phyloP scores from a whole-genome alignment of 257 asterid species.

The Vinca minor region DNA sequence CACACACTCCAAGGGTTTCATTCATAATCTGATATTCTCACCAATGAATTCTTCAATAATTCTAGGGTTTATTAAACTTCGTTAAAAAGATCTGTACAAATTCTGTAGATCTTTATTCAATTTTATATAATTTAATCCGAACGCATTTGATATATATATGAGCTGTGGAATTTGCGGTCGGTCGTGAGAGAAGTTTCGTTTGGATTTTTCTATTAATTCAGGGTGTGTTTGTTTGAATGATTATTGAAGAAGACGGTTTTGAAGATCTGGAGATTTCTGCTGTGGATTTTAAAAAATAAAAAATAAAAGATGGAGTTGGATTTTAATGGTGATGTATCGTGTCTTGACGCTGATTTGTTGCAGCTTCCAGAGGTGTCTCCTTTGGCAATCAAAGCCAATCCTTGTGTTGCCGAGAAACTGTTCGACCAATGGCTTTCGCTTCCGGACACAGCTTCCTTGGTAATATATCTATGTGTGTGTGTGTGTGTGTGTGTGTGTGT shows the following conservation, averaged over 20 bases:
- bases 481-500: no score
- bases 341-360: constrained; percentile 73
- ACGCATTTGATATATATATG: not conserved
- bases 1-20: constrained; percentile 18
- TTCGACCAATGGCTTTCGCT: constrained; percentile 96
- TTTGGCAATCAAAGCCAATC: constrained; percentile 67
- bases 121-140: not conserved
- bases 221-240: constrained; percentile 26
- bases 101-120: constrained; percentile 9
- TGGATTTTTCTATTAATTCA: not conserved
- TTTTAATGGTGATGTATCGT: constrained; percentile 69
- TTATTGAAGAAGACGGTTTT: constrained; percentile 27
- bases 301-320: constrained; percentile 62
- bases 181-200: constrained; percentile 5
- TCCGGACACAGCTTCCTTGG: constrained; percentile 69
- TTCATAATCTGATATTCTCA: constrained; percentile 16
- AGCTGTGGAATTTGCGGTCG: constrained; percentile 1
- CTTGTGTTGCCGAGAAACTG: constrained; percentile 68
- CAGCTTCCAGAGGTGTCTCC: constrained; percentile 91
- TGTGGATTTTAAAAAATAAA: constrained; percentile 25
- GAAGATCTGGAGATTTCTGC: constrained; percentile 29
- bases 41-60: constrained; percentile 8
- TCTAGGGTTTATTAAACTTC: constrained; percentile 20
- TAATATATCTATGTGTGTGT: no score
- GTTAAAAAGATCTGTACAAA: constrained; percentile 15